phyloP scores from a whole-genome alignment of 1,284 basidiomycete genomes.

The Cryptococcus sp. region DNA sequence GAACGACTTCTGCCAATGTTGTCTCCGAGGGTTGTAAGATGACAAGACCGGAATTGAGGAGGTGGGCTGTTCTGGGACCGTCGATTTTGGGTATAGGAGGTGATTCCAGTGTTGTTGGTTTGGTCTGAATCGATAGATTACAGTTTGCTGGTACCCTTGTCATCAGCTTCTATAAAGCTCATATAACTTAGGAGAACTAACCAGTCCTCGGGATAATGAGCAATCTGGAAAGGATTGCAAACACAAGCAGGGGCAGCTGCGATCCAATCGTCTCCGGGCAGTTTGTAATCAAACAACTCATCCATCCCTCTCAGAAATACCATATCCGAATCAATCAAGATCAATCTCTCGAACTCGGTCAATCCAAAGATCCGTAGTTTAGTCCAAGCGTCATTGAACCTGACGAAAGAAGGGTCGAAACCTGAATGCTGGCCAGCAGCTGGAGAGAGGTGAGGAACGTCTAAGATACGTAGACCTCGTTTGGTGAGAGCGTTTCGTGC shows the following conservation, averaged over 20 bases:
- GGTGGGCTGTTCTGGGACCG: slow-evolving; percentile 67
- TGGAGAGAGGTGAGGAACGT: slow-evolving; percentile 63
- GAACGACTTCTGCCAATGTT: slow-evolving; percentile 55
- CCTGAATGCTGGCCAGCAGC: slow-evolving; percentile 51
- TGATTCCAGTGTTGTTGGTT: slow-evolving; percentile 53
- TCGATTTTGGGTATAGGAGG: slow-evolving; percentile 48
- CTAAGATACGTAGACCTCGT: slow-evolving; percentile 56
- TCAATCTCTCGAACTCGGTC: slow-evolving; percentile 71
- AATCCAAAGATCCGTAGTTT: slow-evolving; percentile 79
- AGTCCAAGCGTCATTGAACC: slow-evolving; percentile 85
- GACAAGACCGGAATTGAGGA: slow-evolving; percentile 85
- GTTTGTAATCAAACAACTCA: slow-evolving; percentile 71
- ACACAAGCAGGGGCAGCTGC: slow-evolving; percentile 85
- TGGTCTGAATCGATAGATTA: slow-evolving; percentile 63
- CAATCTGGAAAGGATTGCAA: slow-evolving; percentile 80
- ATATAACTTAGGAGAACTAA: slow-evolving; percentile 45
- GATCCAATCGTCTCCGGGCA: slow-evolving; percentile 63
- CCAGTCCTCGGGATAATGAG: slow-evolving; percentile 88
- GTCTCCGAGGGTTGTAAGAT: slow-evolving; percentile 64
- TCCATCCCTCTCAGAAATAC: slow-evolving; percentile 83
- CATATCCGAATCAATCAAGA: slow-evolving; percentile 90
- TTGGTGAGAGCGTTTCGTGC: slow-evolving; percentile 55
- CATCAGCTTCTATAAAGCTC: slow-evolving; percentile 1
- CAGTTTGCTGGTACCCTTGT: slow-evolving; percentile 84
- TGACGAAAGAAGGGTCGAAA: slow-evolving; percentile 37